phyloP scores from a whole-genome alignment of 2,329 filamentous ascomycete genomes.

The Paecilomyces dactylethromorphus region DNA sequence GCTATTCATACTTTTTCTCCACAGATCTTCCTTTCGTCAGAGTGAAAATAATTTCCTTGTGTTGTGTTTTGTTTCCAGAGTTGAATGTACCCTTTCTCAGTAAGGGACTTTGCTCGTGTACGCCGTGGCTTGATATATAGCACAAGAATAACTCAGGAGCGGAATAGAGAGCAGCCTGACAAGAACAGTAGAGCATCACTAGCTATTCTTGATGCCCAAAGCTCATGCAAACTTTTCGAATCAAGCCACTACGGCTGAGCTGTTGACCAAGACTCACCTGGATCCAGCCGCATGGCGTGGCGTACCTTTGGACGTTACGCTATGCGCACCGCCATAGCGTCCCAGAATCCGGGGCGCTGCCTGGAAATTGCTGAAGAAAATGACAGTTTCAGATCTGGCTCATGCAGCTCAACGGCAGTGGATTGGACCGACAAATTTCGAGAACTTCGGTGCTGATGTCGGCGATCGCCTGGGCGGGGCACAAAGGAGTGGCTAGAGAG shows the following conservation, averaged over 20 bases:
- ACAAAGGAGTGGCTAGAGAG: slow-evolving; percentile 17
- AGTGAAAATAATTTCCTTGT: too few relatives aligned
- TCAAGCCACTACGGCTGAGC: neutral
- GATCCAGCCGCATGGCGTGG: too few relatives aligned
- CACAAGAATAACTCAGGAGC: too few relatives aligned
- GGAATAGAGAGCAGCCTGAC: too few relatives aligned
- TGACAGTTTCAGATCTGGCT: neutral
- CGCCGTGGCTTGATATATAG: too few relatives aligned
- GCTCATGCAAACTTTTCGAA: neutral
- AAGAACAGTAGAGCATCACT: neutral
- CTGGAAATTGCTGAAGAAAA: neutral
- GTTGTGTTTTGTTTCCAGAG: too few relatives aligned
- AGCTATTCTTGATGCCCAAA: neutral
- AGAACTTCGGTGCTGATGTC: neutral
- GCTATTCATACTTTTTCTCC: neutral
- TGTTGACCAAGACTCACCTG: neutral
- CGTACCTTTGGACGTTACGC: too few relatives aligned
- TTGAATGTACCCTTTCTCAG: too few relatives aligned
- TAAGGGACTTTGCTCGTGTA: too few relatives aligned
- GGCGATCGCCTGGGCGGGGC: neutral
- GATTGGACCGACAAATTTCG: neutral
- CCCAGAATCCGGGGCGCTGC: neutral
- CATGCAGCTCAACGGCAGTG: neutral
- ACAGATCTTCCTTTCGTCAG: too few relatives aligned
- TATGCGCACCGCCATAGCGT: neutral